Evolutionary conservation across 2,329 filamentous ascomycete genomes (phyloP).

Genomic region (Cryphonectria nitschkei): DNA sequence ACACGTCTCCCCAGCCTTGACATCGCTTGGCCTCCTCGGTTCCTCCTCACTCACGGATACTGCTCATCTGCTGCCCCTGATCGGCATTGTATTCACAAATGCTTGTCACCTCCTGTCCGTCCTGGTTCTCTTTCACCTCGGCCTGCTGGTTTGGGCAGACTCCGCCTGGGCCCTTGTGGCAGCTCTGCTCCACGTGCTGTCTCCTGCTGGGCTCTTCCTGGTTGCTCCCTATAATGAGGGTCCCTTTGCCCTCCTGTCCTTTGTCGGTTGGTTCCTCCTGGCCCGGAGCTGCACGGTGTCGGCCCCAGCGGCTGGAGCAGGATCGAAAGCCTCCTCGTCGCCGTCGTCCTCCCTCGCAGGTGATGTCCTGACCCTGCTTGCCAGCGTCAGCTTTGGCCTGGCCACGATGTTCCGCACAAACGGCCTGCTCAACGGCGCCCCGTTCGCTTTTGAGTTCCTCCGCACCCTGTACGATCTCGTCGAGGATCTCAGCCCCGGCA

Average conservation of each 20-base stretch:
- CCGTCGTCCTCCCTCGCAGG: constrained; percentile 36
- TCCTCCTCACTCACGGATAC: background rate
- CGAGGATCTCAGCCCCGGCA: constrained; percentile 43
- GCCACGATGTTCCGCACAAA: constrained; percentile 82
- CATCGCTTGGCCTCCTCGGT: constrained; percentile 12
- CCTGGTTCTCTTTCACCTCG: constrained; percentile 70
- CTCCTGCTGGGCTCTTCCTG: constrained; percentile 87
- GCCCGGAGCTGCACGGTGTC: constrained; percentile 49
- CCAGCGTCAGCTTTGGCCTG: constrained; percentile 71
- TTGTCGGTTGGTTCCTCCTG: constrained; percentile 74
- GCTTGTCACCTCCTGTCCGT: constrained; percentile 77
- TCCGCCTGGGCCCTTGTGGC: constrained; percentile 67
- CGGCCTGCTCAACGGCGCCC: constrained; percentile 78
- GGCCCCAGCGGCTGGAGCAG: constrained; percentile 30
- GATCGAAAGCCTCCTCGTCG: constrained; percentile 30
- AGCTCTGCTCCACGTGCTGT: constrained; percentile 77
- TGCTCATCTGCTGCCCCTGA: constrained; percentile 45
- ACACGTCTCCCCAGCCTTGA: constrained; percentile 18
- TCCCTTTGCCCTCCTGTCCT: constrained; percentile 76
- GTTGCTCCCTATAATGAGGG: constrained; percentile 85
- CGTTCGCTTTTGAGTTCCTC: constrained; percentile 69
- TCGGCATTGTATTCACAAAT: constrained; percentile 72
- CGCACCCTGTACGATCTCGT: constrained; percentile 39
- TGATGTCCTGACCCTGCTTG: constrained; percentile 59
- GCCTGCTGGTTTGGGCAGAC: constrained; percentile 56